Conservation (phyloP, 164 flowering plant genomes). For the Piper longum region DNA sequence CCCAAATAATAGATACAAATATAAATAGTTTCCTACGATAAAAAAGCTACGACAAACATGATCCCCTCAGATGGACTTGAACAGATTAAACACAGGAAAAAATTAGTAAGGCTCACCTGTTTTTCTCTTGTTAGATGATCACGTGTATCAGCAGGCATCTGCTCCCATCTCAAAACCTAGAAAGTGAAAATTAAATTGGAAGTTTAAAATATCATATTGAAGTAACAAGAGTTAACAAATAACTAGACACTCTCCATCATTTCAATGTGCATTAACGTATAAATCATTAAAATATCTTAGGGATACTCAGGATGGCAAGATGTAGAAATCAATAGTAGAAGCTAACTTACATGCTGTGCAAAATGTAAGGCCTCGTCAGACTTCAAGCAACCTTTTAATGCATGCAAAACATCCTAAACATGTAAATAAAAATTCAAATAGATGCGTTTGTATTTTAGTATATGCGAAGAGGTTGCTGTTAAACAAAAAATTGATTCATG, state of each 20-base stretch:
- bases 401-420: conserved; percentile 52
- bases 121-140: conserved; percentile 75
- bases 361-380: conserved; percentile 68
- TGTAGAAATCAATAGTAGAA: not conserved
- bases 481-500: too few relatives aligned
- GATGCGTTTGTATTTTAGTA: not conserved
- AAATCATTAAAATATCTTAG: not conserved
- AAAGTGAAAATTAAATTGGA: not conserved
- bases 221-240: too few relatives aligned
- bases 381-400: conserved; percentile 47
- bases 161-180: conserved; percentile 72
- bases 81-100: not conserved
- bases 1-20: too few relatives aligned
- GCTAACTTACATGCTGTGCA: conserved; percentile 62
- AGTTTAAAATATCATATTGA: too few relatives aligned
- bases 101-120: conserved; percentile 27
- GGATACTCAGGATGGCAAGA: not conserved
- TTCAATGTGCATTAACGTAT: too few relatives aligned
- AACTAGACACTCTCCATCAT: too few relatives aligned
- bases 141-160: conserved; percentile 78
- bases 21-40: too few relatives aligned
- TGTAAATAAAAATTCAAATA: not conserved
- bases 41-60: too few relatives aligned
- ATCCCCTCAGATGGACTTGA: too few relatives aligned
- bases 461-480: too few relatives aligned